phyloP scores from a whole-genome alignment of 352 stramenopile species.

The Phytophthora lateralis region DNA sequence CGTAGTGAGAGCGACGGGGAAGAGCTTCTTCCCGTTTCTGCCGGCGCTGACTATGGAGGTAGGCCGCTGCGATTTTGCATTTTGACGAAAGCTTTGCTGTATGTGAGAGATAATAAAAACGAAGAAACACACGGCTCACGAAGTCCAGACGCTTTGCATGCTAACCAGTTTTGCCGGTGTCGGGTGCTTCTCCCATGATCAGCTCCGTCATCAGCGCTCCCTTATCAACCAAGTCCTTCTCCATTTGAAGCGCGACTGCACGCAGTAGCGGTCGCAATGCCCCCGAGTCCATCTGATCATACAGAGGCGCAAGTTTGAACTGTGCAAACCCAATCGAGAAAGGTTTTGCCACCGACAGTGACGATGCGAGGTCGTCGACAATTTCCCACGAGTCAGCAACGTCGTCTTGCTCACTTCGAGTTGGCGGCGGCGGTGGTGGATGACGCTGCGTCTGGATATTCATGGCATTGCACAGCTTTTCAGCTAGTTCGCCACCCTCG shows the following conservation, averaged over 20 bases:
- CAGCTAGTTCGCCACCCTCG: slow-evolving; percentile 25
- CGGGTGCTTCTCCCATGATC: slow-evolving; percentile 15
- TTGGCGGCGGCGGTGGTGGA: background rate
- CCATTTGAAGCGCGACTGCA: slow-evolving; percentile 20
- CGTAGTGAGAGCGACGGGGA: slow-evolving; percentile 26
- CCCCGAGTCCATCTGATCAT: slow-evolving; percentile 28
- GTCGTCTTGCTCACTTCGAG: slow-evolving; percentile 1
- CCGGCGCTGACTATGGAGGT: slow-evolving; percentile 22
- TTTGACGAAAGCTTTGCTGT: slow-evolving; percentile 30
- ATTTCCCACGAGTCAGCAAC: slow-evolving; percentile 37
- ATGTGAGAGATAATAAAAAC: slow-evolving; percentile 38
- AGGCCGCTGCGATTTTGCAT: slow-evolving; percentile 32
- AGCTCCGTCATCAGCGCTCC: slow-evolving; percentile 7
- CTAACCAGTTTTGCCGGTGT: too few relatives aligned
- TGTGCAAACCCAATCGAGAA: slow-evolving; percentile 29
- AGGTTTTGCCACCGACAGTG: slow-evolving; percentile 7
- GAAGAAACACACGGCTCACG: slow-evolving; percentile 28
- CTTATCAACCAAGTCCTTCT: slow-evolving; percentile 10
- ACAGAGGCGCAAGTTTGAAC: slow-evolving; percentile 44
- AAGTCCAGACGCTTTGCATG: background rate
- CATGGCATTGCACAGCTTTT: slow-evolving; percentile 44
- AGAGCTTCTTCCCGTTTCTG: slow-evolving; percentile 17
- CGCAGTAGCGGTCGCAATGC: slow-evolving; percentile 24
- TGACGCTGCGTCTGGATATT: slow-evolving; percentile 49
- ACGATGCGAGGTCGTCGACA: slow-evolving; percentile 8